phyloP scores from a whole-genome alignment of 1,139 yeast genomes.

The Pichia sp. region DNA sequence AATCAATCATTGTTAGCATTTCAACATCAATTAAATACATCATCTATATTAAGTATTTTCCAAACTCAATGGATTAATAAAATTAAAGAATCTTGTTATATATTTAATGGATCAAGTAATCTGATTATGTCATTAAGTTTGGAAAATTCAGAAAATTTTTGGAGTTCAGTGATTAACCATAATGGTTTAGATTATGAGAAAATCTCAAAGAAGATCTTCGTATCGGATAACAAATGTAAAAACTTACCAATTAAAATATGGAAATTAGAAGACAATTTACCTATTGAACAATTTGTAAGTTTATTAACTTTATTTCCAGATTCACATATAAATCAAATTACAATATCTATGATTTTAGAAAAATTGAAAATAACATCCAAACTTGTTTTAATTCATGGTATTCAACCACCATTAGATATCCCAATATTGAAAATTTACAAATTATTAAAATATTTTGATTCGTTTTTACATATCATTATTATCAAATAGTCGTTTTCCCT shows the following conservation, averaged over 20 bases:
- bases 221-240: conserved; percentile 23
- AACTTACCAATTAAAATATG: conserved; percentile 23
- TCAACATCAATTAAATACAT: conserved; percentile 1
- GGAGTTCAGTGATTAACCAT: conserved; percentile 42
- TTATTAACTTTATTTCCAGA: neutral
- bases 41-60: conserved; percentile 27
- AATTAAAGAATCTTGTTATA: conserved; percentile 71
- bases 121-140: conserved; percentile 69
- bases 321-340: neutral
- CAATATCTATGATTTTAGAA: neutral
- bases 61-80: conserved; percentile 63
- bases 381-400: conserved; percentile 46
- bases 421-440: conserved; percentile 49
- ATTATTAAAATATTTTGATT: conserved; percentile 59
- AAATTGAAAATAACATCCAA: neutral
- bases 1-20: neutral
- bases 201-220: conserved; percentile 35
- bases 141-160: conserved; percentile 48
- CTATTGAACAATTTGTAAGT: neutral
- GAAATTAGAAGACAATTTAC: neutral
- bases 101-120: conserved; percentile 67
- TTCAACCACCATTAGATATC: conserved; percentile 41
- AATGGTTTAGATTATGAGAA: conserved; percentile 33
- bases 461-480: conserved; percentile 62
- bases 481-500: too few relatives aligned